Evolutionary conservation across 768 basidiomycete genomes (phyloP).

Genomic region (Hygrophoropsis aurantiaca): DNA sequence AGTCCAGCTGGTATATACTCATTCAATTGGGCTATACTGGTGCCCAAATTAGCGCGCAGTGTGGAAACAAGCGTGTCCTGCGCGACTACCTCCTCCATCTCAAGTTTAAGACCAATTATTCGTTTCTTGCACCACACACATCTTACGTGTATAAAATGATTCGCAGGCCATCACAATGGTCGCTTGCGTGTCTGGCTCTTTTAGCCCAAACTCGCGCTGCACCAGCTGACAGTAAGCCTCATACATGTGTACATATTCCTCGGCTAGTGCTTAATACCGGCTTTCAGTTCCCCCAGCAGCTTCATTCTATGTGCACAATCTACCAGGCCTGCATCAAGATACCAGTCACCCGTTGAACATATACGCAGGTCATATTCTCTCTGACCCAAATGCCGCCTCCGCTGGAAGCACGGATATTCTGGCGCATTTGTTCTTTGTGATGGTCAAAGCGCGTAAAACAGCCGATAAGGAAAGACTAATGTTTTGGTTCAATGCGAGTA

Average conservation of each 20-base stretch:
- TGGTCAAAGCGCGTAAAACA: constrained; percentile 80
- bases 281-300: constrained; percentile 71
- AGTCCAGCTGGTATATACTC: too few relatives aligned
- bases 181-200: constrained; percentile 13
- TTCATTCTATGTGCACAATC: constrained; percentile 75
- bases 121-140: too few relatives aligned
- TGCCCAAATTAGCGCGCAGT: too few relatives aligned
- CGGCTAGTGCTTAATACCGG: not conserved
- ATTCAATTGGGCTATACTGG: too few relatives aligned
- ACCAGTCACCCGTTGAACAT: constrained; percentile 69
- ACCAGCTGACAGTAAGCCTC: constrained; percentile 41
- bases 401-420: constrained; percentile 59
- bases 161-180: constrained; percentile 3
- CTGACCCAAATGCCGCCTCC: constrained; percentile 62
- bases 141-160: constrained; percentile 4
- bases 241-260: not conserved
- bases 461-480: constrained; percentile 91
- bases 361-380: constrained; percentile 83
- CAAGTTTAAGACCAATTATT: too few relatives aligned
- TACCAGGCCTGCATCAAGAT: constrained; percentile 79
- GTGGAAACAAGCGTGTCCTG: too few relatives aligned
- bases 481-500: constrained; percentile 94
- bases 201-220: constrained; percentile 22
- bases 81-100: too few relatives aligned
- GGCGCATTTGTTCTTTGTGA: constrained; percentile 84